Evolutionary conservation across 1,139 yeast species (phyloP).

Genomic region (Sugiyamaella grinbergsii): DNA sequence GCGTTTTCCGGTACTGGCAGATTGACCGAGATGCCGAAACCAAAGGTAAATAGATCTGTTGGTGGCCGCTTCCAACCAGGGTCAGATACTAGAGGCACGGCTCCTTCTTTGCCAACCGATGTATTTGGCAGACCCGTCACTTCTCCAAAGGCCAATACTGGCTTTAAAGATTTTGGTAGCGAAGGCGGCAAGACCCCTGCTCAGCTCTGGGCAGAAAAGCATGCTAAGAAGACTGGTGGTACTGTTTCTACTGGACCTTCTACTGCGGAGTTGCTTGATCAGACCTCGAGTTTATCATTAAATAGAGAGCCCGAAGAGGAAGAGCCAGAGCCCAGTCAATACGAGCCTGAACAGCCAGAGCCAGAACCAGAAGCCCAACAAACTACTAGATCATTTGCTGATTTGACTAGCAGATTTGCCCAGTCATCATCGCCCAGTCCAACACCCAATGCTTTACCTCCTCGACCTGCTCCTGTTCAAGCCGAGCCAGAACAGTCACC

Average conservation of each 20-base stretch:
- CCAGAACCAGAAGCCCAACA: constrained; percentile 29
- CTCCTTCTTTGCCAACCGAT: constrained; percentile 49
- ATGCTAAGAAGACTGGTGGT: constrained; percentile 50
- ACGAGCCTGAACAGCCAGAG: constrained; percentile 24
- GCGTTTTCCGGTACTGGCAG: constrained; percentile 42
- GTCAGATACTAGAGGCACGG: constrained; percentile 37
- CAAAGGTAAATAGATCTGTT: constrained; percentile 56
- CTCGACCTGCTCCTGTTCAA: constrained; percentile 23
- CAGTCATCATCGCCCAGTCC: constrained; percentile 30
- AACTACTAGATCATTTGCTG: constrained; percentile 26
- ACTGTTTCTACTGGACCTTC: constrained; percentile 25
- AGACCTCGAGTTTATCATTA: constrained; percentile 25
- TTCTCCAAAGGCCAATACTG: constrained; percentile 48
- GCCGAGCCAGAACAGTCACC: constrained; percentile 20
- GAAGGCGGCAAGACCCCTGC: constrained; percentile 90
- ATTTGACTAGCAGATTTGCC: constrained; percentile 22
- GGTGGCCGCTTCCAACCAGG: constrained; percentile 50
- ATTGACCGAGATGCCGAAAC: constrained; percentile 66
- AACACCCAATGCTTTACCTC: constrained; percentile 34
- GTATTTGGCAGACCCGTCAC: constrained; percentile 59
- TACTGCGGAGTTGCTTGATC: constrained; percentile 26
- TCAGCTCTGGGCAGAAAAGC: constrained; percentile 92
- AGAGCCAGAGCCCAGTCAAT: constrained; percentile 25
- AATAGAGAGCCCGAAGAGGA: constrained; percentile 26
- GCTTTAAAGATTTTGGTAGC: constrained; percentile 70